Percentiles rank a stretch among this genome's conserved stretches.
phyloP scores from a whole-genome alignment of 768 basidiomycete genomes.

The Phanerochaete carnosa region DNA sequence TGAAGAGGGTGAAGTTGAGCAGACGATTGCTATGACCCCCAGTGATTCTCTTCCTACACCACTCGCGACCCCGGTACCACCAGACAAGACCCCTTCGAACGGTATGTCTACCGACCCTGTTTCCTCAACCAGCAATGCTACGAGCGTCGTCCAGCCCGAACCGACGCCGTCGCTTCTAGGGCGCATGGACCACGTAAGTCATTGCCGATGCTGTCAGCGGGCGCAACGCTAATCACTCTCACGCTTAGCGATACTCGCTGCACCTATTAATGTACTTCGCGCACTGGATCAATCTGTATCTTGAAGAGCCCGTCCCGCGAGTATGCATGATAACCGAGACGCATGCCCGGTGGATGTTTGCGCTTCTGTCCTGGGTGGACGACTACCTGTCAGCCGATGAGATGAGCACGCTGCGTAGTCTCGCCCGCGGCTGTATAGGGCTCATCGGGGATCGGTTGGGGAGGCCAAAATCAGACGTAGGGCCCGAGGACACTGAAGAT shows the following conservation, averaged over 20 bases:
- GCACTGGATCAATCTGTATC: slow-evolving; percentile 70
- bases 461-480: background rate
- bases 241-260: slow-evolving; percentile 56
- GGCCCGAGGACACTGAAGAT: background rate
- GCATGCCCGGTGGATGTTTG: slow-evolving; percentile 79
- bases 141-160: slow-evolving; percentile 36
- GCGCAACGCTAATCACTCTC: background rate
- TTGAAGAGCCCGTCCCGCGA: slow-evolving; percentile 40
- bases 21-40: slow-evolving; percentile 31
- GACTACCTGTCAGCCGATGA: slow-evolving; percentile 71
- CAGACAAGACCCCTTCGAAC: background rate
- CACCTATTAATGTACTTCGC: slow-evolving; percentile 83
- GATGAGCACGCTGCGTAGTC: slow-evolving; percentile 68
- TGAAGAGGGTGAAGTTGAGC: slow-evolving; percentile 43
- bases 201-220: slow-evolving; percentile 1
- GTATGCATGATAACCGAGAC: slow-evolving; percentile 43
- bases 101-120: slow-evolving; percentile 1
- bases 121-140: background rate
- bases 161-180: slow-evolving; percentile 56
- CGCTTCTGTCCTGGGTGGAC: slow-evolving; percentile 66
- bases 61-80: slow-evolving; percentile 33
- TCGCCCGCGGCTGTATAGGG: slow-evolving; percentile 65
- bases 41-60: slow-evolving; percentile 40
- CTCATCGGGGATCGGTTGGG: slow-evolving; percentile 18
- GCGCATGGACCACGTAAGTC: slow-evolving; percentile 64